Conservation (phyloP, 257 asterid species). For the Datura wrightii region DNA sequence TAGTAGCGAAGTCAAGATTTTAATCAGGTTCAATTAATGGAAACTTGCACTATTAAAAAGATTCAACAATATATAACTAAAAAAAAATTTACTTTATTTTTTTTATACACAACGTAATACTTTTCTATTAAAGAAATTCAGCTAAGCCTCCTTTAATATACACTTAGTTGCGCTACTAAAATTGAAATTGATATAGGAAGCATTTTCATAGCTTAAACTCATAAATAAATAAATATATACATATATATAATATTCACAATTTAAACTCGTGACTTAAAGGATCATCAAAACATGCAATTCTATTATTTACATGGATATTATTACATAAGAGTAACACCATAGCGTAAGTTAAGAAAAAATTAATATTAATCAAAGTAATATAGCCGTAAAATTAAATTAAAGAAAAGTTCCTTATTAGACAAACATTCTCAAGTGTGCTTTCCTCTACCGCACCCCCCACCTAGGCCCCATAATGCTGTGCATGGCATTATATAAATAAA, state of each 20-base stretch:
- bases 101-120: too few species aligned
- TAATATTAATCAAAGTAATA: background rate
- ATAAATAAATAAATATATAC: too few species aligned
- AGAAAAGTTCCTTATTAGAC: slow-evolving; percentile 33
- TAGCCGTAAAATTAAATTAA: background rate
- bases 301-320: background rate
- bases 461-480: slow-evolving; percentile 24
- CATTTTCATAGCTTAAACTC: too few species aligned
- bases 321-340: background rate
- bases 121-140: too few species aligned
- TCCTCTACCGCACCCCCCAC: slow-evolving; percentile 9
- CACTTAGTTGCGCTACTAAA: too few species aligned
- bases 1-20: background rate
- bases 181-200: too few species aligned
- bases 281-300: background rate
- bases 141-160: too few species aligned
- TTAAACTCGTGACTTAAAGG: background rate
- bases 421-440: slow-evolving; percentile 39
- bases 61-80: background rate
- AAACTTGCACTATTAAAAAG: background rate
- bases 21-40: background rate
- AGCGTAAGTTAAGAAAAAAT: background rate
- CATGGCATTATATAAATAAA: slow-evolving; percentile 19
- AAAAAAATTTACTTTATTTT: too few species aligned
- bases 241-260: rapidly evolving